Evolutionary conservation across 2,329 filamentous ascomycete species (phyloP).

Genomic region (Trichophyton simii): DNA sequence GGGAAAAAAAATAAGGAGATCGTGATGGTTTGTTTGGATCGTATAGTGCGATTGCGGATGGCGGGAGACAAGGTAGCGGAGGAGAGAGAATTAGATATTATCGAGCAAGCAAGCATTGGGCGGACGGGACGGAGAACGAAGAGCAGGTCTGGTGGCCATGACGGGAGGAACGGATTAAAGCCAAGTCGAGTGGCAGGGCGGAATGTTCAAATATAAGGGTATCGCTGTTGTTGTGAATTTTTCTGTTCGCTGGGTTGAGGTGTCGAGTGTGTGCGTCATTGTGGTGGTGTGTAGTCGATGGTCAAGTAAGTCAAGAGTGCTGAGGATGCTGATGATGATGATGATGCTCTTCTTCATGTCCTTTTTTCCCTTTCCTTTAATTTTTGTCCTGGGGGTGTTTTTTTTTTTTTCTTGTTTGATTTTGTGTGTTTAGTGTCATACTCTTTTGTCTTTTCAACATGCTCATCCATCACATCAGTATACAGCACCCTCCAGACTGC

Average conservation of each 20-base stretch:
- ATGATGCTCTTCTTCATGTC: no score
- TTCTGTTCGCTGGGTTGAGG: neutral
- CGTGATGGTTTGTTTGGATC: neutral
- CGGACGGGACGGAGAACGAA: neutral
- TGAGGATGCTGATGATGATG: conserved; percentile 1
- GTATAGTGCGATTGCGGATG: neutral
- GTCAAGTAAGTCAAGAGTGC: neutral
- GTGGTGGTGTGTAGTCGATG: no score
- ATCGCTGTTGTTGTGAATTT: neutral
- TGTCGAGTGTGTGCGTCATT: no score
- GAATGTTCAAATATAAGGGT: neutral
- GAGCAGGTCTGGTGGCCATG: no score
- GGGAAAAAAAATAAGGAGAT: neutral
- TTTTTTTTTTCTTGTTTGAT: neutral
- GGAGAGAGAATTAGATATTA: neutral
- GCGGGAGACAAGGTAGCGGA: neutral
- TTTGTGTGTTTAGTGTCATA: neutral
- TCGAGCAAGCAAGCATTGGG: neutral
- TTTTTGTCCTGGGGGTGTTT: neutral
- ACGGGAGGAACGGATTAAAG: neutral
- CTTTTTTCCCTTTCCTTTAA: no score
- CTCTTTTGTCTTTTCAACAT: neutral
- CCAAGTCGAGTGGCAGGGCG: neutral
- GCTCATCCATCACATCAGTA: conserved; percentile 60
- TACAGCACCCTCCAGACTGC: conserved; percentile 83